phyloP scores from a whole-genome alignment of 768 basidiomycete species.

The Phlebiopsis gigantea region DNA sequence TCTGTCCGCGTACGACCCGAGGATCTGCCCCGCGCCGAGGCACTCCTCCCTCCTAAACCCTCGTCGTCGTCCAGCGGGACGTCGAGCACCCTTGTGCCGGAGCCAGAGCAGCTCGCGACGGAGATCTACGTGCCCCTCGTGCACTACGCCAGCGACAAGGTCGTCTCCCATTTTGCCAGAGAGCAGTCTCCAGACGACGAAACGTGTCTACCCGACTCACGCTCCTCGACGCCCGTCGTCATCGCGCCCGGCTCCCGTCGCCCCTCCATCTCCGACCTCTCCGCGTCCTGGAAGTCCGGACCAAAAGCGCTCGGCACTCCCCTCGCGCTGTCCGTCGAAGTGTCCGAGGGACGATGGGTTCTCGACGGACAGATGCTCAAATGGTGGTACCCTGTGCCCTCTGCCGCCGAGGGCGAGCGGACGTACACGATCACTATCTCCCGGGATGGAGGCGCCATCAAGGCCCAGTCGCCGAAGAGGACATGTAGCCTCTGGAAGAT shows the following conservation, averaged over 20 bases:
- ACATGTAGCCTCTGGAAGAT: constrained; percentile 7
- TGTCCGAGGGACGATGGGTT: constrained; percentile 43
- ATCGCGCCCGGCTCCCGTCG: not conserved
- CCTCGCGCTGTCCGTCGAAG: constrained; percentile 38
- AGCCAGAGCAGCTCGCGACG: constrained; percentile 49
- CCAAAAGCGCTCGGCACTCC: constrained; percentile 6
- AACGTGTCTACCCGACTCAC: constrained; percentile 5
- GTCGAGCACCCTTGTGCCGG: constrained; percentile 14
- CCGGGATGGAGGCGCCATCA: constrained; percentile 27
- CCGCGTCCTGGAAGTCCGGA: constrained; percentile 10
- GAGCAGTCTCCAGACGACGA: constrained; percentile 5
- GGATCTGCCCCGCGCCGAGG: constrained; percentile 37
- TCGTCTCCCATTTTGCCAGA: constrained; percentile 12
- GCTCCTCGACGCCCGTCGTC: constrained; percentile 9
- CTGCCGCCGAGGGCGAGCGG: constrained; percentile 22
- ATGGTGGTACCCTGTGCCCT: constrained; percentile 33
- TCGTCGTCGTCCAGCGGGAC: constrained; percentile 11
- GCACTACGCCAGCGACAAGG: constrained; percentile 64
- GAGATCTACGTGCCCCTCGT: constrained; percentile 90
- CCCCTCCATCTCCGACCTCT: constrained; percentile 3
- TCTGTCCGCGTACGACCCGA: constrained; percentile 56
- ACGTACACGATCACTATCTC: constrained; percentile 28
- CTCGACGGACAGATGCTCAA: constrained; percentile 44
- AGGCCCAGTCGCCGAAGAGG: constrained; percentile 3
- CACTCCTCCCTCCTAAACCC: constrained; percentile 7